These are phyloP conservation scores for Xylaria palmicola DNA, from an alignment of 495 filamentous ascomycete genomes.

Conservation along the genomic window DNA sequence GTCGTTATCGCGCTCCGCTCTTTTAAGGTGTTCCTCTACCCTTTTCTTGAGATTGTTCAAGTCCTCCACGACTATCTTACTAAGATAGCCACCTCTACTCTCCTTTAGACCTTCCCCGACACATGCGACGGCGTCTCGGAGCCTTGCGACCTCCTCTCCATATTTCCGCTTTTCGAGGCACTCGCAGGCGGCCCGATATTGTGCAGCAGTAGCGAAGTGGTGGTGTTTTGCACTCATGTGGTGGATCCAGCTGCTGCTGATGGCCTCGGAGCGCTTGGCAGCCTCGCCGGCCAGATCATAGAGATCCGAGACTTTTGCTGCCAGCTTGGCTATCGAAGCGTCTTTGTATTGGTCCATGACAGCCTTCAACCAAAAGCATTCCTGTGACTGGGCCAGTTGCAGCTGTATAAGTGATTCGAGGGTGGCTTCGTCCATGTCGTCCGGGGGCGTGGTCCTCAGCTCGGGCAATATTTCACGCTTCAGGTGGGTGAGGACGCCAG, in stretches of 20 bases:
- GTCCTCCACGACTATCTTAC: conserved; percentile 78
- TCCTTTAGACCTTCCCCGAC: conserved; percentile 88
- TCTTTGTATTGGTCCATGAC: conserved; percentile 94
- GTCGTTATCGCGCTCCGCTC: conserved; percentile 96
- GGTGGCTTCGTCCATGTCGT: conserved; percentile 92
- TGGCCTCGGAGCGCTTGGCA: conserved; percentile 80
- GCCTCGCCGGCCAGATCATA: conserved; percentile 83
- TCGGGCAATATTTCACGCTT: conserved; percentile 80
- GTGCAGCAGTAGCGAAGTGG: conserved; percentile 94
- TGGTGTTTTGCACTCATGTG: conserved; percentile 97
- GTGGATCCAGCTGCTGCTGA: conserved; percentile 96
- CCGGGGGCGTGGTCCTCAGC: conserved; percentile 72
- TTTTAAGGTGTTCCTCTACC: conserved; percentile 82
- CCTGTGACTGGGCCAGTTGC: conserved; percentile 87
- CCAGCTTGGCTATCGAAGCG: conserved; percentile 83
- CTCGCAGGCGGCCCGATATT: conserved; percentile 90
- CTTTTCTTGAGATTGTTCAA: conserved; percentile 78
- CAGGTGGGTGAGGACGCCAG: conserved; percentile 79
- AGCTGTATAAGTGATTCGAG: conserved; percentile 81
- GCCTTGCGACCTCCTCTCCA: conserved; percentile 88
- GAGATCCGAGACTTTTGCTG: conserved; percentile 87
- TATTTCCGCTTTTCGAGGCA: conserved; percentile 93
- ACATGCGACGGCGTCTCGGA: conserved; percentile 77
- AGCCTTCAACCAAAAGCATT: conserved; percentile 98
- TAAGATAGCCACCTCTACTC: conserved; percentile 69